Conservation (phyloP, 2,329 filamentous ascomycete genomes). For the Penicillium freii region DNA sequence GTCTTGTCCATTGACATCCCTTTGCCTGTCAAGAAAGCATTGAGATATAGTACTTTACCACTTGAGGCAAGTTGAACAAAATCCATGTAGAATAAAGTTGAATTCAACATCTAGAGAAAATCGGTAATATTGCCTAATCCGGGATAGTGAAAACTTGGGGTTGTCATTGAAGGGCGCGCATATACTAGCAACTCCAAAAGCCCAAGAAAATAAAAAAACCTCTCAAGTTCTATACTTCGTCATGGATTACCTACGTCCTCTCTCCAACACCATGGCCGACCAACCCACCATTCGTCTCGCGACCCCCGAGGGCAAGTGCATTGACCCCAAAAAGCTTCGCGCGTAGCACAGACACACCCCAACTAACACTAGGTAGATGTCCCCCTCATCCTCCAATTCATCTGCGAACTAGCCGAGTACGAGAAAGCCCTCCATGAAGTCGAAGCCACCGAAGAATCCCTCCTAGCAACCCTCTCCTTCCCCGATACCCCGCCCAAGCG, state of each 20-base stretch:
- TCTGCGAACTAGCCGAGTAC: constrained; percentile 83
- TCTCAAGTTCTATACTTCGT: neutral
- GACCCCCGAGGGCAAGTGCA: constrained; percentile 38
- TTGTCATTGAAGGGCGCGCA: neutral
- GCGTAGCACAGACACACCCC: neutral
- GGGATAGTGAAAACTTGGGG: neutral
- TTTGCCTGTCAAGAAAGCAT: neutral
- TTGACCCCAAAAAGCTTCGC: neutral
- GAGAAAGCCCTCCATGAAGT: constrained; percentile 74
- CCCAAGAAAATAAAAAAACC: neutral
- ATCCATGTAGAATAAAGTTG: neutral
- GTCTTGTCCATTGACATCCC: neutral
- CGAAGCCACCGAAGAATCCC: constrained; percentile 72
- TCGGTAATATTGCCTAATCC: constrained; percentile 4
- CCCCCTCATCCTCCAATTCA: constrained; percentile 73
- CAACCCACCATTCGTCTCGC: constrained; percentile 43
- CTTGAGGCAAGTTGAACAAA: neutral
- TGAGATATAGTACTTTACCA: neutral
- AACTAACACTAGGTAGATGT: constrained; percentile 60
- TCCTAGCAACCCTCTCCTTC: constrained; percentile 76
- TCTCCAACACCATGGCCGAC: constrained; percentile 29
- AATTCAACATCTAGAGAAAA: neutral
- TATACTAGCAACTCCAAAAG: neutral
- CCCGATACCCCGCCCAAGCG: constrained; percentile 52
- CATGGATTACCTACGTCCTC: constrained; percentile 10